Base-by-base conservation (phyloP, 2,329 filamentous ascomycete species). In the Fusarium sp. region DNA sequence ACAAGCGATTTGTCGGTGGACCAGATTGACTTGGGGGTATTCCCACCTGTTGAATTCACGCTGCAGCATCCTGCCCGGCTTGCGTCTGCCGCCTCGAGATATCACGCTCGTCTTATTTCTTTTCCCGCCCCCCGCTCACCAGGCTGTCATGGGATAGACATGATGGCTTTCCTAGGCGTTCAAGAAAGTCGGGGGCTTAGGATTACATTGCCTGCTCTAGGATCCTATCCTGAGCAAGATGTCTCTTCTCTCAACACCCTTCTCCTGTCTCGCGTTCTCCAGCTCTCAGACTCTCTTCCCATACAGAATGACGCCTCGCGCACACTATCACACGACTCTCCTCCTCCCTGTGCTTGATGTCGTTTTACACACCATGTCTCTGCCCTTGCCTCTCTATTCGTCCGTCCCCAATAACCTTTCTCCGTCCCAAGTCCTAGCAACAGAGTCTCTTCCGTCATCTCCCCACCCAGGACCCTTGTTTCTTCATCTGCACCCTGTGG, bases 341-440 rank as follows among this genome's bases (percentile, higher is more conserved):
- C 50, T 52, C 34, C 50, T 53, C 46, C 46, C 58, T 68, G 69
- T 68, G 48, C 65, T 62, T 66, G 60, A 63, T 73, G 65, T 68
- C 73, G 73, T 75, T 75, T 74, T 75, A 75, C 73, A 70, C 73
- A 75, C 73, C 73, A 67, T 75, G 73, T 75, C 73, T 75, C 69
- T 75, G 65, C 40, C 54, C 15, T 61, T 39, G 47, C 46, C 44
- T 60, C 60, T 65, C 62, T 37, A 72, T 73, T 75, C 73, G 70
- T 66, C 68, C 60, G 56, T 44, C 39, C 48, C 41, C 51, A 41
- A 56, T 53, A 56, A 62, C 47, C 52, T 64, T 56, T 18, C 50
- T 54, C 60, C 9, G 27, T 57, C 46, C 18, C 41, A 56, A 58
- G 41, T 41, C 53, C 63, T 51, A 44, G 48, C 37, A 59, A 58